A percentile compares a stretch with the other conserved stretches of the same genome.
Conservation (phyloP, 1,139 yeast genomes). For the Taphrina sp. region DNA sequence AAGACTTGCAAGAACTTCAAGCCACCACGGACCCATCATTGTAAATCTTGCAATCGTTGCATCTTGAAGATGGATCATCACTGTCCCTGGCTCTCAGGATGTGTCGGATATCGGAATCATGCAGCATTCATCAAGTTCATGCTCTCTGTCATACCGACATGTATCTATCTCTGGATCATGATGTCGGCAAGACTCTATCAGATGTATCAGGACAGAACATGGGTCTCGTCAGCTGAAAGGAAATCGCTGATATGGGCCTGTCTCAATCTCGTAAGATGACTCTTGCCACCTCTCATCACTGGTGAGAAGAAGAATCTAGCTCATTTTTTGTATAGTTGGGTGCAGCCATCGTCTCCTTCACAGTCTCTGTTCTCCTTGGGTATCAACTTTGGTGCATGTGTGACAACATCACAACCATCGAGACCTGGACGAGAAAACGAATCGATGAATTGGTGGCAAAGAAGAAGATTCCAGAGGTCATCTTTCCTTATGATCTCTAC, state of each 20-base stretch:
- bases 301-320: too few species aligned
- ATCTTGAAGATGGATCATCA: slow-evolving; percentile 83
- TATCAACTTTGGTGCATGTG: slow-evolving; percentile 50
- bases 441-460: slow-evolving; percentile 50
- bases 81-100: slow-evolving; percentile 82
- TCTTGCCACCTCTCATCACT: too few species aligned
- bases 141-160: slow-evolving; percentile 37
- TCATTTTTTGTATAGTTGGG: slow-evolving; percentile 3
- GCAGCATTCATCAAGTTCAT: slow-evolving; percentile 83
- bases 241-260: too few species aligned
- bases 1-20: slow-evolving; percentile 62
- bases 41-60: slow-evolving; percentile 56
- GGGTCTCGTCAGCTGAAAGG: too few species aligned
- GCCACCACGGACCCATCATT: slow-evolving; percentile 79
- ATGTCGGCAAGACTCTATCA: neutral
- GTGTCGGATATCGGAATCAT: slow-evolving; percentile 74
- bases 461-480: slow-evolving; percentile 40
- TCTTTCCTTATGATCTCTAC: slow-evolving; percentile 75
- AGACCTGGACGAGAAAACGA: slow-evolving; percentile 87
- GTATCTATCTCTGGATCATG: slow-evolving; percentile 45
- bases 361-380: slow-evolving; percentile 63
- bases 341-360: slow-evolving; percentile 49
- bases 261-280: neutral
- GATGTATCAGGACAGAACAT: neutral
- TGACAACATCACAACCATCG: slow-evolving; percentile 86